Base-by-base conservation (phyloP, 306 rosid genomes). In the Acacia acuminata region DNA sequence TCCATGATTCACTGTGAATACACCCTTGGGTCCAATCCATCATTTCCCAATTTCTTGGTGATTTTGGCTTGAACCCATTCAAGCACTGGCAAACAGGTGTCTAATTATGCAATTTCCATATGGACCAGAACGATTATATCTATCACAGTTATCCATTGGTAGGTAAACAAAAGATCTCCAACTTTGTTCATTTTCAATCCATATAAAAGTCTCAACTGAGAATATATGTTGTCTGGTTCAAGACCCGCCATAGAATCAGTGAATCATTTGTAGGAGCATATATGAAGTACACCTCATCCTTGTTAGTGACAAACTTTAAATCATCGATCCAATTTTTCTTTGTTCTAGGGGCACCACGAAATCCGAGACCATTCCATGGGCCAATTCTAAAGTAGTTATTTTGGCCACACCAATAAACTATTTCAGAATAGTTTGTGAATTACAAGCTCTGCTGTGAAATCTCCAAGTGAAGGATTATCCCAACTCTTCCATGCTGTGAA, bases 21-120 rank as follows among this genome's bases (percentile, higher is more conserved):
- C 92, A 90, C 38, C 94, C 92, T 34, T 77, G 78, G 2, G 85
- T 24, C 70, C 84, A 87, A 17, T 77, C 89, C 67, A 76, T 25
- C 8, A 13, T 0, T 14, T 66, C 45, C 93, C 89, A 89, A 8
- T 77, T 82, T 50, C 77, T 50, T 11, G 25, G 76, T 15, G 73
- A 84, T 42, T 55, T 87, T 0, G 90, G 38, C 73, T 30, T 34
- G 71, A 89, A 53, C 2, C 60, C 60, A 4, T 2, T 16, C 7
- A 87, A 42, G 48, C 89, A 87, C 15, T 75, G 77, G 8, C 90
- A 89, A 3, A 66, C 51, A 2, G 90, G 89, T 15, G 34, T 42
- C 6, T 60, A 20, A 61, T 11, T 42, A 51, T 10, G 58, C 87
- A 87, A 60, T 55, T 48, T 32, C 82, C 90, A 8, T 85, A 12